Conservation (phyloP, 2,329 filamentous ascomycete genomes). For the Endocalyx cinctus region DNA sequence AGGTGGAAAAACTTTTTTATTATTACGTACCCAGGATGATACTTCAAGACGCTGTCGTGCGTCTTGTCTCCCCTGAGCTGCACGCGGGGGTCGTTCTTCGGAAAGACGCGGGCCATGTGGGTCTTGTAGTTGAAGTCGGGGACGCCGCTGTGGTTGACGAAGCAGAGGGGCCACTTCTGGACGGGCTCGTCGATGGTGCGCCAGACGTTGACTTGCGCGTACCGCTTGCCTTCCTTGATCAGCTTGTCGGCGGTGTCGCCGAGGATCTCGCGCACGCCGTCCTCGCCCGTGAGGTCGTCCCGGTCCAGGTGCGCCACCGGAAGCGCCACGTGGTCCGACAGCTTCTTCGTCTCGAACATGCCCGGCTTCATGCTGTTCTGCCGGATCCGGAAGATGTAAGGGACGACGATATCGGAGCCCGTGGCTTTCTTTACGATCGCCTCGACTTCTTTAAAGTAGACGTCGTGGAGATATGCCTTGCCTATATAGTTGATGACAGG, state of each 20-base stretch:
- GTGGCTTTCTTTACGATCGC: slow-evolving; percentile 22
- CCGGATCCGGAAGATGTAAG: slow-evolving; percentile 24
- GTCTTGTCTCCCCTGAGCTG: slow-evolving; percentile 21
- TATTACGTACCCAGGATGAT: slow-evolving; percentile 21
- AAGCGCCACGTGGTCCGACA: slow-evolving; percentile 19
- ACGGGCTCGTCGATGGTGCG: slow-evolving; percentile 21
- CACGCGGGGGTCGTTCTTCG: slow-evolving; percentile 21
- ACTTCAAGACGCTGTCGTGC: slow-evolving; percentile 23
- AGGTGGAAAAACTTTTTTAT: too few species aligned
- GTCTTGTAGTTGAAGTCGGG: slow-evolving; percentile 20
- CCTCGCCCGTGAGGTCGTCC: slow-evolving; percentile 19
- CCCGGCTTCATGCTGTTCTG: slow-evolving; percentile 20
- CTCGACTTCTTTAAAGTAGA: slow-evolving; percentile 22
- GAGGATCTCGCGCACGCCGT: slow-evolving; percentile 20
- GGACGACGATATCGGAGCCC: slow-evolving; percentile 19
- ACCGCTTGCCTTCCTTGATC: slow-evolving; percentile 20
- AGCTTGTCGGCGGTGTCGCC: slow-evolving; percentile 18
- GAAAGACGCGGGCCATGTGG: slow-evolving; percentile 20
- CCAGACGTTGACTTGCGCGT: slow-evolving; percentile 25
- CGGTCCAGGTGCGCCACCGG: slow-evolving; percentile 24
- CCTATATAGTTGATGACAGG: too few species aligned
- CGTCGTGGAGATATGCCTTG: slow-evolving; percentile 20
- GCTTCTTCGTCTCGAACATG: slow-evolving; percentile 20
- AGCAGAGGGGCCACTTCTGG: slow-evolving; percentile 23
- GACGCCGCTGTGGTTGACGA: slow-evolving; percentile 20